Conservation (phyloP, 192 early-diverging fungal species). For the Gonapodya prolifera region DNA sequence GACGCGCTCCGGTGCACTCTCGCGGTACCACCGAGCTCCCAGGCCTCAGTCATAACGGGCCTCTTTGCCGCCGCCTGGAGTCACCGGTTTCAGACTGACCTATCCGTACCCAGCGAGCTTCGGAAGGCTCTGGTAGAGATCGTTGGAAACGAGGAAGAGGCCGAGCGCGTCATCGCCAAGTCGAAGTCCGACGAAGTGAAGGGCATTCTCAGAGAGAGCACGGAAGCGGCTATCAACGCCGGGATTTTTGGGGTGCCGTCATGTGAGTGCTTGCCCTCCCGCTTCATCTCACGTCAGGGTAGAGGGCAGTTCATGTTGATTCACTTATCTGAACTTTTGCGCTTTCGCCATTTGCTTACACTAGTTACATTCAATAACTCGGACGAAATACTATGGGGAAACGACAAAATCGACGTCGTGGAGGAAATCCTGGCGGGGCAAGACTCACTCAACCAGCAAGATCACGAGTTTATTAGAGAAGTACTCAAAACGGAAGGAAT, state of each 20-base stretch:
- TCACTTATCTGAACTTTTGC: background rate
- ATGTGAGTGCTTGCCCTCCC: background rate
- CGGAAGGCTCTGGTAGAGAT: background rate
- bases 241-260: slow-evolving; percentile 1
- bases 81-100: background rate
- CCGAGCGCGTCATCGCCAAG: background rate
- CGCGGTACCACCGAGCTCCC: background rate
- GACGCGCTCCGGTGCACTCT: background rate
- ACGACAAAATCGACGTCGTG: background rate
- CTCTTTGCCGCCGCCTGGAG: background rate
- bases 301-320: background rate
- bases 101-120: background rate
- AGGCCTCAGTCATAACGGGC: background rate
- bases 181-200: background rate
- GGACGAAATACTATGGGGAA: background rate
- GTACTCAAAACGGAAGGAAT: background rate
- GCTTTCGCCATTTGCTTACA: background rate
- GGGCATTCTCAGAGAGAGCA: background rate
- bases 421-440: background rate
- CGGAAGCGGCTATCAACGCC: background rate
- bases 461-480: background rate
- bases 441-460: background rate
- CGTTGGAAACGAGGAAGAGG: background rate
- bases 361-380: background rate
- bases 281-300: too few species aligned